These are phyloP conservation scores for Geotrichum macrosporum DNA, from an alignment of 1,139 yeast genomes.

Conservation along the genomic window DNA sequence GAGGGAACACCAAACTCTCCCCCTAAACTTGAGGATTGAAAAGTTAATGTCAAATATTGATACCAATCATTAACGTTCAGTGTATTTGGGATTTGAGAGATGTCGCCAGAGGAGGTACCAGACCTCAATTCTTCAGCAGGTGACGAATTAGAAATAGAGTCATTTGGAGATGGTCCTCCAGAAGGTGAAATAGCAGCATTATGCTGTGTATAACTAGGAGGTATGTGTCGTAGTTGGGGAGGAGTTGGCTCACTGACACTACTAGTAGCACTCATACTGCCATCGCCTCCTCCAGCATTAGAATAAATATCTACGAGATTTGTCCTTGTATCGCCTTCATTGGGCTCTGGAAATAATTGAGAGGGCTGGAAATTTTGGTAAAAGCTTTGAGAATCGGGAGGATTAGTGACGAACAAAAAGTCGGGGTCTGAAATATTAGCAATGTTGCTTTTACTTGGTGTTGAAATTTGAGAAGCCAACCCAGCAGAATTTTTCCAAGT, in stretches of 20 bases:
- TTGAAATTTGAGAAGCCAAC: background rate
- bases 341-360: conserved; percentile 38
- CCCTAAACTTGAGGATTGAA: conserved; percentile 4
- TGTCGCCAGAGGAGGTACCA: conserved; percentile 10
- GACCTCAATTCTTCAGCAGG: conserved; percentile 8
- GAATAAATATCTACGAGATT: conserved; percentile 6
- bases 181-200: background rate
- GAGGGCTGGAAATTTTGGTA: conserved; percentile 40
- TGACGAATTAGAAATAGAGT: background rate
- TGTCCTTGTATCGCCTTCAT: conserved; percentile 11
- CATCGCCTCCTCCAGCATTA: background rate
- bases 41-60: conserved; percentile 33
- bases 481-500: background rate
- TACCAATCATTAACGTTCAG: conserved; percentile 42
- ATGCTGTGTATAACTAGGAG: background rate
- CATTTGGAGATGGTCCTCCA: background rate
- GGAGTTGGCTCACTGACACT: conserved; percentile 9
- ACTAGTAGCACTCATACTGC: conserved; percentile 1
- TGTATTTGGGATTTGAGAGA: conserved; percentile 34
- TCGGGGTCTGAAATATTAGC: conserved; percentile 28
- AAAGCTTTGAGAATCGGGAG: conserved; percentile 31
- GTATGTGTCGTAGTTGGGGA: background rate
- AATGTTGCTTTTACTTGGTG: background rate
- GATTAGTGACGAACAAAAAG: conserved; percentile 37
- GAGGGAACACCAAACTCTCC: no score